A percentile compares a stretch with the other conserved stretches of the same genome.
phyloP scores from a whole-genome alignment of 2,329 filamentous ascomycete species.

The Clonostachys sp. region DNA sequence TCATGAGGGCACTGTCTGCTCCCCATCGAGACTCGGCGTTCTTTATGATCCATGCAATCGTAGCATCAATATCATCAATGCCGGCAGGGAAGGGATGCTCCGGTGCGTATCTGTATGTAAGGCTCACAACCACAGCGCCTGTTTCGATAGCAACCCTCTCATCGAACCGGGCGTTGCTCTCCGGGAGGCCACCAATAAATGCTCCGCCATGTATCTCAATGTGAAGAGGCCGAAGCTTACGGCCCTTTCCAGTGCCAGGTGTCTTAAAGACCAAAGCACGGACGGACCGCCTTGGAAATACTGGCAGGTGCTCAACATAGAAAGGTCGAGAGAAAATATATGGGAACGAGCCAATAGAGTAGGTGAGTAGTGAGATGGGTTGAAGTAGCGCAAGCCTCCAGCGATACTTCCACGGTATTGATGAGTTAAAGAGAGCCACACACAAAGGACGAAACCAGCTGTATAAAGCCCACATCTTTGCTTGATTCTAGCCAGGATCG shows the following conservation, averaged over 20 bases:
- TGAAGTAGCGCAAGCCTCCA: constrained; percentile 38
- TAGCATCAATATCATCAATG: constrained; percentile 40
- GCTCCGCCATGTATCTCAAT: constrained; percentile 37
- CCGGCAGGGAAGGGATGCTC: constrained; percentile 42
- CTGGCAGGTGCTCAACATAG: constrained; percentile 22
- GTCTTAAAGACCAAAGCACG: constrained; percentile 28
- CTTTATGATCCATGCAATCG: constrained; percentile 29
- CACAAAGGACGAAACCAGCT: too few relatives aligned
- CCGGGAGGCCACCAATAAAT: constrained; percentile 37
- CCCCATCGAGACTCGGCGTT: constrained; percentile 27
- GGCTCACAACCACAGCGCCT: constrained; percentile 38
- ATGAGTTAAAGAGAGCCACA: too few relatives aligned
- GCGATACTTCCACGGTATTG: constrained; percentile 22
- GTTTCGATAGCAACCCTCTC: constrained; percentile 25
- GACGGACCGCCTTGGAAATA: constrained; percentile 14
- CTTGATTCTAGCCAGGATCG: too few relatives aligned
- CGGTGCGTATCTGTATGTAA: constrained; percentile 47
- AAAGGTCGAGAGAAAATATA: constrained; percentile 29
- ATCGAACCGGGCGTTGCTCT: constrained; percentile 27
- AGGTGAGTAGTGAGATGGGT: constrained; percentile 28
- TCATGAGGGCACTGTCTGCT: constrained; percentile 32
- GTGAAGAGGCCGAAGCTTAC: constrained; percentile 30
- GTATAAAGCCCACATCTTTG: too few relatives aligned
- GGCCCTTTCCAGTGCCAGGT: constrained; percentile 2
- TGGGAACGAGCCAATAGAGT: constrained; percentile 24